Base-by-base conservation (phyloP, 2,329 filamentous ascomycete genomes). In the Fusarium citri region DNA sequence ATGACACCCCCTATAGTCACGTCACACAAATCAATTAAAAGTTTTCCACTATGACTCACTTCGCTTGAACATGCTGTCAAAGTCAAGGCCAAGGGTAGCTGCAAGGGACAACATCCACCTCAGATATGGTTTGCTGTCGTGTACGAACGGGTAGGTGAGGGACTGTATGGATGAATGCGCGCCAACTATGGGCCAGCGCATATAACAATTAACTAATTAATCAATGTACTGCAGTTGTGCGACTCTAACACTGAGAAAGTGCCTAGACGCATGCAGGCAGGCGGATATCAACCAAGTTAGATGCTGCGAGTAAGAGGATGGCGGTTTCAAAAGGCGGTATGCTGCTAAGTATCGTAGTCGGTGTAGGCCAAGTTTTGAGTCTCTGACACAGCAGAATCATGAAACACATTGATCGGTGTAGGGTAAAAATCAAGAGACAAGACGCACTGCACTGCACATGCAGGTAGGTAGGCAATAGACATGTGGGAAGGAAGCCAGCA, bases 241-340 rank as follows among this genome's bases (percentile, higher is more conserved):
- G 53, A 57, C 61, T 23, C 49, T 48, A 45, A 31, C 55, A 55
- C 25, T 61, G 31, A 47, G 31, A 56, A 62, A 59, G 53, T 64
- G 51, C 54, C 61, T 64, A 37, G 34, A 37, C 34, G 51, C 50
- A 55, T 51, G 26, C 28, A 59, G 43, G 46, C 50, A 51, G 45
- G 20, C 26, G 26, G 41, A 45, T 37, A 54, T 42, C 18, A 61
- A 25, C 37, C 34, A 37, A 37, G 34, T 37, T 42, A 31, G 26
- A 64, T 40, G 48, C 48, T 64, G 64, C 46, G 50, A 68, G 61
- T 31, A 66, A 66, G 28, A 49, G 14, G 23, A 51, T 49, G 46
- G 59, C 43, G 50, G 67, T 70, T 71, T 68, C 63, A 71, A 71
- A 71, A 69, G 68, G 68, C 68, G 68, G 68, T 71, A 71, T 71